Conservation (phyloP, 225 moss, liverwort and hornwort species). For the Marchantia paleacea region DNA sequence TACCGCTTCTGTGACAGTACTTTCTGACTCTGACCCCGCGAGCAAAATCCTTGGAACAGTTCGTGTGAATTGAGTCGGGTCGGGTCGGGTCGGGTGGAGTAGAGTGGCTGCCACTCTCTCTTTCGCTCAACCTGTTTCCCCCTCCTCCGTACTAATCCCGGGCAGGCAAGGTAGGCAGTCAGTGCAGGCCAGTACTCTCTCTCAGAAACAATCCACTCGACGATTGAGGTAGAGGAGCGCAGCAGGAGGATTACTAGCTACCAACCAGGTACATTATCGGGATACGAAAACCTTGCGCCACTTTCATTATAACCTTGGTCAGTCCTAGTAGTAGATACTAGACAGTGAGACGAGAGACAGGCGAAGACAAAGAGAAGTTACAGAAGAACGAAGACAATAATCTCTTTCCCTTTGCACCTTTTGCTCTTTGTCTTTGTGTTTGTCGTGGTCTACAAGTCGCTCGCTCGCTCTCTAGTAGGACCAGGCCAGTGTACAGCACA, state of each 20-base stretch:
- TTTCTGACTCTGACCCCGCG: conserved; percentile 9
- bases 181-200: no score
- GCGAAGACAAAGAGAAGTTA: neutral
- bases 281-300: neutral
- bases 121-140: neutral
- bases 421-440: neutral
- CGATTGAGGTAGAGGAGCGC: neutral
- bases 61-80: neutral
- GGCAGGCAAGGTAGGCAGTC: no score
- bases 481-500: neutral
- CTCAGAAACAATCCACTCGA: neutral
- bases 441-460: neutral
- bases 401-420: neutral
- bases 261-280: neutral
- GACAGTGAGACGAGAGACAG: neutral
- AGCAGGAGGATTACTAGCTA: neutral
- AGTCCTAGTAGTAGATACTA: neutral
- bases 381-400: neutral
- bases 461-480: neutral
- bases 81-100: neutral
- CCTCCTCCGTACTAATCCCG: neutral
- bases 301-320: neutral
- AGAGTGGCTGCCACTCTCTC: no score
- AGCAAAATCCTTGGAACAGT: neutral
- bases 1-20: neutral